These are phyloP conservation scores for Xanthoceras sorbifolium DNA, from an alignment of 345 rosid genomes.

Conservation along the genomic window DNA sequence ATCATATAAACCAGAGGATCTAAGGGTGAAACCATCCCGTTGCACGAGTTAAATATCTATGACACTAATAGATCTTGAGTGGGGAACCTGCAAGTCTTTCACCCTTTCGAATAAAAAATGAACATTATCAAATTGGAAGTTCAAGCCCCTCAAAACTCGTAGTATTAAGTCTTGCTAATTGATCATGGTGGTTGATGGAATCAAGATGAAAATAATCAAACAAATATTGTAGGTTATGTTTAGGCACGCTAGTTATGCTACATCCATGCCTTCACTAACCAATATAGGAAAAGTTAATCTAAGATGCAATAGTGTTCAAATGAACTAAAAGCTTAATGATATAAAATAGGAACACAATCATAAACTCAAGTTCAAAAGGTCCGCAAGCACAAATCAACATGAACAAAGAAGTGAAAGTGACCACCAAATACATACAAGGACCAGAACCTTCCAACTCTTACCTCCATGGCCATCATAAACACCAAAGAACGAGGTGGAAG, in stretches of 20 bases:
- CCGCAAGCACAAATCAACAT: neutral
- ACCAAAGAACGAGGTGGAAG: conserved; percentile 88
- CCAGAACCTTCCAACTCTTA: conserved; percentile 42
- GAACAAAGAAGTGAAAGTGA: conserved; percentile 9
- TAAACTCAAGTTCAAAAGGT: neutral
- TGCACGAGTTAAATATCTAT: neutral
- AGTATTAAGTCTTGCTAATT: neutral
- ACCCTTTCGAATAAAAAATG: neutral
- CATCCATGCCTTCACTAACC: neutral
- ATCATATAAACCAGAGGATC: neutral
- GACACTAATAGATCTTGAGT: too few relatives aligned
- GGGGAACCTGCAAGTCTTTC: too few relatives aligned
- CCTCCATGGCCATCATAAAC: conserved; percentile 99
- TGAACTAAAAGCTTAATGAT: neutral
- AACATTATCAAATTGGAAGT: too few relatives aligned
- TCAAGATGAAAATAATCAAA: neutral
- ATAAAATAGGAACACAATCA: neutral
- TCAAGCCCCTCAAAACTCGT: neutral
- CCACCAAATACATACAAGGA: neutral
- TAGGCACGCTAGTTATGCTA: neutral
- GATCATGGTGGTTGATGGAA: neutral
- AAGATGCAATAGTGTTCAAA: neutral
- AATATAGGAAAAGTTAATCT: neutral
- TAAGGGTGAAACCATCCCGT: neutral
- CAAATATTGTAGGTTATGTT: neutral